Percentiles rank a stretch among this genome's conserved stretches.
These are phyloP conservation scores for Aspergillus pseudoglaucus DNA, from an alignment of 2,329 filamentous ascomycete species.

Conservation along the genomic window DNA sequence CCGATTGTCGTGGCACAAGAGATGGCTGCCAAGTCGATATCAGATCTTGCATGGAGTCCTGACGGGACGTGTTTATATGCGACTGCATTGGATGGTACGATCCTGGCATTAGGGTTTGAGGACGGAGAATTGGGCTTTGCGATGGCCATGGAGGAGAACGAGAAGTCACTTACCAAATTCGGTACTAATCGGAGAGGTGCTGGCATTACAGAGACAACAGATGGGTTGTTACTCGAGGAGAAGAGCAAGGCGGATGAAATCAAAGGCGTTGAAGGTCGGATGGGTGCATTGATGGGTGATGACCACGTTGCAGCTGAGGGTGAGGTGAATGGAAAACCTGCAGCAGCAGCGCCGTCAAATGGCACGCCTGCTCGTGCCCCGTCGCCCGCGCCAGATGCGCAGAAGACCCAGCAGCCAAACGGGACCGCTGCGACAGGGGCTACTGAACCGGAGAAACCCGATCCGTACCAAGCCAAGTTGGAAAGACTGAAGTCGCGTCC, in stretches of 20 bases:
- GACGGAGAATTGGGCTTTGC: slow-evolving; percentile 85
- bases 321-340: slow-evolving; percentile 42
- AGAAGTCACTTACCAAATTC: slow-evolving; percentile 87
- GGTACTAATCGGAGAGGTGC: slow-evolving; percentile 80
- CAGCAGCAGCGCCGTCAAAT: slow-evolving; percentile 35
- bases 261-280: slow-evolving; percentile 82
- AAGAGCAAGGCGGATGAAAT: slow-evolving; percentile 87
- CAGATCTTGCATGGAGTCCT: slow-evolving; percentile 88
- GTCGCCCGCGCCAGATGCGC: slow-evolving; percentile 14
- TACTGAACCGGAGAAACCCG: slow-evolving; percentile 32
- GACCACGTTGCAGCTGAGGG: slow-evolving; percentile 51
- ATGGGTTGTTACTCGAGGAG: slow-evolving; percentile 80
- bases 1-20: slow-evolving; percentile 89
- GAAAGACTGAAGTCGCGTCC: slow-evolving; percentile 81
- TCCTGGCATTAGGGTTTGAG: slow-evolving; percentile 75
- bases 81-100: slow-evolving; percentile 82
- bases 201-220: slow-evolving; percentile 87
- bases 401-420: slow-evolving; percentile 29
- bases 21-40: slow-evolving; percentile 82
- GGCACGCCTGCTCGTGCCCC: slow-evolving; percentile 27
- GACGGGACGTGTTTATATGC: slow-evolving; percentile 83
- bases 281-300: slow-evolving; percentile 98
- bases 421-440: slow-evolving; percentile 26
- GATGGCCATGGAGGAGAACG: slow-evolving; percentile 78
- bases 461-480: slow-evolving; percentile 54